Evolutionary conservation across 192 early-diverging fungal genomes (phyloP), one percentile per base, ranked within the genome.

Genomic region (Linnemannia zychae): DNA sequence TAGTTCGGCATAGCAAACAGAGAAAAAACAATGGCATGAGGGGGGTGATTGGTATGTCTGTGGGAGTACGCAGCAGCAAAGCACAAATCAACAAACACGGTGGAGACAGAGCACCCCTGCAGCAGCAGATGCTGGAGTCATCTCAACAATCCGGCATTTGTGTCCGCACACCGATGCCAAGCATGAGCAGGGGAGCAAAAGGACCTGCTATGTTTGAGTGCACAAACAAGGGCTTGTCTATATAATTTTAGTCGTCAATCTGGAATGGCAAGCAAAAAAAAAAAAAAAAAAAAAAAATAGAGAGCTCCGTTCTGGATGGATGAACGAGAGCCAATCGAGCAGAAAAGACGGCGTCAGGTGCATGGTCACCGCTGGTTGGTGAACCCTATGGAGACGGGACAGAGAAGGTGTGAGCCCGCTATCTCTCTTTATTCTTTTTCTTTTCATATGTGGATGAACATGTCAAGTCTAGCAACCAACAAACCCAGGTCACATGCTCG

Each of bases 241-340:
- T 44, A 44, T 6, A 63, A n/a, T 53, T 53, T 53, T 53, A 53
- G 52, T 18, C n/a, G 28, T 11, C n/a, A 9, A 24, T 57, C 53
- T 24, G 53, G 53, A 57, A n/a, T n/a, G n/a, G n/a, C n/a, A n/a
- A n/a, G n/a, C n/a, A 28, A 2, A n/a, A n/a, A 12, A 63, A 63
- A n/a, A 7, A 31, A 31, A 11, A 12, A 9, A 63, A 31, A n/a
- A n/a, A 2, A 31, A 28, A 9, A 12, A 63, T 15, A 3, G 13
- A 28, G 28, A 28, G 28, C 57, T 31, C 57, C 24, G 57, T 60
- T 60, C 57, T 63, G 57, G 57, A 63, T 63, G 57, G 31, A 63
- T 63, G 57, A 63, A 63, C 57, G 57, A 63, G 57, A 31, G 57
- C 57, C 57, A 63, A 63, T 63, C 57, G 57, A 63, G 57, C 57